Conservation (phyloP, 2,329 filamentous ascomycete genomes). For the Penicillium sp. region DNA sequence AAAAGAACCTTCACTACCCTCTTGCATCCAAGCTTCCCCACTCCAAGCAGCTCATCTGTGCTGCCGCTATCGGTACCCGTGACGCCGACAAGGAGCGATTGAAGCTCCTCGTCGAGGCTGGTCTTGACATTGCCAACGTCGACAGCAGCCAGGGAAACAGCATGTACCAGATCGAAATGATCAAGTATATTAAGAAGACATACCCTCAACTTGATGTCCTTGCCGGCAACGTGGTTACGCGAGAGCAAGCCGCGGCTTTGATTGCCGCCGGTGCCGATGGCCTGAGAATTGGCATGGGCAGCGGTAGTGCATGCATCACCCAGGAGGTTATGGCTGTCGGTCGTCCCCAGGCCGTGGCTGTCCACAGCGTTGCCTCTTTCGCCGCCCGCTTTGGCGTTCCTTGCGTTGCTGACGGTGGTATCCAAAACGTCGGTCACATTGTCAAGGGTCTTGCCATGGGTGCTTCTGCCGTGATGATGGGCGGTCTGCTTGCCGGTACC, state of each 20-base stretch:
- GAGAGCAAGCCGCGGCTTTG: conserved; percentile 86
- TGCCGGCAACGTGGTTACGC: conserved; percentile 95
- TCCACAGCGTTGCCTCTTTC: conserved; percentile 85
- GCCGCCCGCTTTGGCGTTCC: conserved; percentile 92
- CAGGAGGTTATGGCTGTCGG: conserved; percentile 99
- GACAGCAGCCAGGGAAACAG: conserved; percentile 98
- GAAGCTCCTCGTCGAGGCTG: conserved; percentile 84
- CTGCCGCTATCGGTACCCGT: conserved; percentile 90
- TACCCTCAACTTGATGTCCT: conserved; percentile 89
- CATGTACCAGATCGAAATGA: conserved; percentile 98
- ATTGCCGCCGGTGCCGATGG: conserved; percentile 95
- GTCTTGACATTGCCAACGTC: conserved; percentile 89
- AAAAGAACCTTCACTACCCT: conserved; percentile 97
- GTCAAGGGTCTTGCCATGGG: conserved; percentile 96
- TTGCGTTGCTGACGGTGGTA: conserved; percentile 95
- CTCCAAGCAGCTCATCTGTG: conserved; percentile 95
- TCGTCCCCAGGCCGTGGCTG: conserved; percentile 88
- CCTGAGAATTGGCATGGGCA: conserved; percentile 97
- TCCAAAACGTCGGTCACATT: conserved; percentile 98
- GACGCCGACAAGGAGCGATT: conserved; percentile 88
- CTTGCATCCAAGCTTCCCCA: conserved; percentile 92
- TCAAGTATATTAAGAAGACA: conserved; percentile 88
- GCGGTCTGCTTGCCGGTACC: conserved; percentile 91
- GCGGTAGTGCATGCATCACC: conserved; percentile 95
- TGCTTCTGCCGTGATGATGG: conserved; percentile 98